Evolutionary conservation across 1,284 basidiomycete species (phyloP).

Genomic region (Sporisorium exsertum): DNA sequence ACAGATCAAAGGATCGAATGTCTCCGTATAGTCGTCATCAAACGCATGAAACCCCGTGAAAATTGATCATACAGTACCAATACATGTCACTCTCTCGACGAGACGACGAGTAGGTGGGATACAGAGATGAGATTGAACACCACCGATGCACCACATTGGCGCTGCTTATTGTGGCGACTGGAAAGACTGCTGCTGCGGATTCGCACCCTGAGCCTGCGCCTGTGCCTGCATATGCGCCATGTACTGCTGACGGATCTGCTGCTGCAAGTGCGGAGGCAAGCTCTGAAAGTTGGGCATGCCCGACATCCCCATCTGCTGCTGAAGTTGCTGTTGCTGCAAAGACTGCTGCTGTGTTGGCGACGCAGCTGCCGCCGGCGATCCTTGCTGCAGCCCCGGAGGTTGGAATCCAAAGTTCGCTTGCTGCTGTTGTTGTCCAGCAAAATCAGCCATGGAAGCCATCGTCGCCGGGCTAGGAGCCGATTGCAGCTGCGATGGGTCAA

Average conservation of each 20-base stretch:
- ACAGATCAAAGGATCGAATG: background rate
- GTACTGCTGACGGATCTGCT: slow-evolving; percentile 52
- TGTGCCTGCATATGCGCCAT: slow-evolving; percentile 47
- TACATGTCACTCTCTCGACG: background rate
- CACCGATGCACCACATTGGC: background rate
- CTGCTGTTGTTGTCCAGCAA: slow-evolving; percentile 25
- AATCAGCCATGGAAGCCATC: slow-evolving; percentile 21
- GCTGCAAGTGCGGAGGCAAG: slow-evolving; percentile 49
- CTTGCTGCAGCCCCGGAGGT: slow-evolving; percentile 24
- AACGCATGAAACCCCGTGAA: background rate
- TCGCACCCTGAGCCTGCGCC: slow-evolving; percentile 17
- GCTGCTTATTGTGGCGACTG: slow-evolving; percentile 27
- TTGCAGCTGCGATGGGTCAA: slow-evolving; percentile 44
- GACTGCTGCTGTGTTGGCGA: slow-evolving; percentile 21
- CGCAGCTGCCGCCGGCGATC: slow-evolving; percentile 14
- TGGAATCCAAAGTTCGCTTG: slow-evolving; percentile 31
- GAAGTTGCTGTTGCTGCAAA: slow-evolving; percentile 17
- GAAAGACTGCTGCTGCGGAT: slow-evolving; percentile 31
- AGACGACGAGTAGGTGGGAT: background rate
- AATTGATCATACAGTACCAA: slow-evolving; percentile 6
- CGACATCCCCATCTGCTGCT: slow-evolving; percentile 26
- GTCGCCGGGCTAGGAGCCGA: slow-evolving; percentile 28
- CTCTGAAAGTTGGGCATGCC: slow-evolving; percentile 43
- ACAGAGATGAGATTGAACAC: background rate
- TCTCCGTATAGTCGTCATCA: background rate